phyloP scores from a whole-genome alignment of 768 basidiomycete genomes.

The Suillus subluteus region DNA sequence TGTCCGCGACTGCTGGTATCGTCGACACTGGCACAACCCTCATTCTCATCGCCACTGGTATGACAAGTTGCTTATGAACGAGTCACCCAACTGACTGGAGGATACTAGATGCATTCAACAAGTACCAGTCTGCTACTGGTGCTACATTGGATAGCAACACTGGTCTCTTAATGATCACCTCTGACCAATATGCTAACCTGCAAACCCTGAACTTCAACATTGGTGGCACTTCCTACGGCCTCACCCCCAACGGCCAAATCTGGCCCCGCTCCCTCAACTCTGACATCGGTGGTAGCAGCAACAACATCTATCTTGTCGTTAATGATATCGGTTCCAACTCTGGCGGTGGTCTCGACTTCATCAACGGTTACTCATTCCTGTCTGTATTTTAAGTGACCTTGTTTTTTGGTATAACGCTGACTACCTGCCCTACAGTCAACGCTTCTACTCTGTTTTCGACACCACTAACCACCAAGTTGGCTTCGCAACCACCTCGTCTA shows the following conservation, averaged over 20 bases:
- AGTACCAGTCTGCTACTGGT: slow-evolving; percentile 30
- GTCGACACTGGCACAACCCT: slow-evolving; percentile 38
- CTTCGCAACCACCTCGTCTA: slow-evolving; percentile 41
- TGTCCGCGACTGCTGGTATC: slow-evolving; percentile 33
- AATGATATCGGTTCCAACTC: slow-evolving; percentile 21
- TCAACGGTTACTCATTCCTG: slow-evolving; percentile 28
- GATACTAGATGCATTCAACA: slow-evolving; percentile 26
- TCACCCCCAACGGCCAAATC: slow-evolving; percentile 35
- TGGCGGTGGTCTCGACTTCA: slow-evolving; percentile 27
- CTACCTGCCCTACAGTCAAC: slow-evolving; percentile 22
- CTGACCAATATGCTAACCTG: slow-evolving; percentile 28
- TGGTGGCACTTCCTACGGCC: slow-evolving; percentile 21
- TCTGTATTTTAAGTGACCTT: slow-evolving; percentile 7
- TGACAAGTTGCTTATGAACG: background rate
- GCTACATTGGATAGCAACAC: slow-evolving; percentile 29
- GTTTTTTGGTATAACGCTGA: background rate
- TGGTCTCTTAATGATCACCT: slow-evolving; percentile 33
- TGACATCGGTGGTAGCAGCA: slow-evolving; percentile 29
- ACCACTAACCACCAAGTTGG: slow-evolving; percentile 39
- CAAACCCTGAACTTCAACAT: slow-evolving; percentile 32
- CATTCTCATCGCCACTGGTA: slow-evolving; percentile 28
- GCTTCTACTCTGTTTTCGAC: slow-evolving; percentile 45
- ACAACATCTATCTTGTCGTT: slow-evolving; percentile 35
- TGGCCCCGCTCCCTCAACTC: slow-evolving; percentile 38
- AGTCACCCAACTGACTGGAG: background rate